Evolutionary conservation across 140 eudicot species (phyloP).

Genomic region (Senecio squalidus): DNA sequence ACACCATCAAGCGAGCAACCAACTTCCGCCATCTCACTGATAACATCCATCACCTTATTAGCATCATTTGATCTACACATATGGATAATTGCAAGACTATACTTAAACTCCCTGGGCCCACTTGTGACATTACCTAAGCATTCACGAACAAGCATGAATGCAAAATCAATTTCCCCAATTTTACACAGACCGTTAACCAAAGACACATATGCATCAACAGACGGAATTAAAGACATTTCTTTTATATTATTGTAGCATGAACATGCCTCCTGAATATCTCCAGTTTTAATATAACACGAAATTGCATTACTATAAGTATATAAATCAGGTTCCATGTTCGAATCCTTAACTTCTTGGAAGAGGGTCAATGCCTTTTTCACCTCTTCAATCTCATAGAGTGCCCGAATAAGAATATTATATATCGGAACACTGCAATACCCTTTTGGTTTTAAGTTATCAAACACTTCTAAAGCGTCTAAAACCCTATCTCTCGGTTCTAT

Average conservation of each 20-base stretch:
- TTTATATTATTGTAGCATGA: slow-evolving; percentile 55
- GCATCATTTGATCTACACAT: slow-evolving; percentile 70
- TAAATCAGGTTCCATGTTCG: slow-evolving; percentile 50
- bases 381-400: slow-evolving; percentile 52
- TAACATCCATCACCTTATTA: slow-evolving; percentile 53
- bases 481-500: slow-evolving; percentile 41
- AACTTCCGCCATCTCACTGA: slow-evolving; percentile 66
- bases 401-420: slow-evolving; percentile 64
- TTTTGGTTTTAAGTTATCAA: slow-evolving; percentile 50
- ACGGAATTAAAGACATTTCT: slow-evolving; percentile 48
- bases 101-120: slow-evolving; percentile 80
- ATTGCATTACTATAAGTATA: slow-evolving; percentile 51
- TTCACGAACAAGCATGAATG: slow-evolving; percentile 68
- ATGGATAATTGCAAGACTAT: slow-evolving; percentile 59
- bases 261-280: slow-evolving; percentile 61
- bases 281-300: slow-evolving; percentile 43
- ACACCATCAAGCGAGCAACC: slow-evolving; percentile 49
- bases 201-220: slow-evolving; percentile 60
- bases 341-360: slow-evolving; percentile 49
- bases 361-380: slow-evolving; percentile 47
- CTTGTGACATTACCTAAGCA: slow-evolving; percentile 62
- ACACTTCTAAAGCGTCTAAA: slow-evolving; percentile 52
- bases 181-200: slow-evolving; percentile 70
- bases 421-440: slow-evolving; percentile 46
- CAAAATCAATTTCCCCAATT: slow-evolving; percentile 70